Conservation (phyloP, 192 early-diverging fungal genomes). For the Pilaira anomala region DNA sequence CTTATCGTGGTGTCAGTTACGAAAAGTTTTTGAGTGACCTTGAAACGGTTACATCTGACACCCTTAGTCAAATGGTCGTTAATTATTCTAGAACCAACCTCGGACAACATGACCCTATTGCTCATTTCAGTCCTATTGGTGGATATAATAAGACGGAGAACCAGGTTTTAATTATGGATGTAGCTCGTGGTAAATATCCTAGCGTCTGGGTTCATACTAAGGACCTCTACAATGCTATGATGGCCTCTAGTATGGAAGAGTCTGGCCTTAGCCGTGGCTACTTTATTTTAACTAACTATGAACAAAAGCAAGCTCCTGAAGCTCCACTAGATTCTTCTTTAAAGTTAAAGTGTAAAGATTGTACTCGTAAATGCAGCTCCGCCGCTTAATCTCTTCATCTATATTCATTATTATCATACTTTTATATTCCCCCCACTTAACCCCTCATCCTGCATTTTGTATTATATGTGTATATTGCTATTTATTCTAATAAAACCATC, state of each 20-base stretch:
- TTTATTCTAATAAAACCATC: background rate
- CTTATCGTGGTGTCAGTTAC: conserved; percentile 61
- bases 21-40: conserved; percentile 81
- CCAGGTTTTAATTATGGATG: conserved; percentile 79
- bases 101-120: conserved; percentile 77
- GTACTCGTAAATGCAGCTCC: background rate
- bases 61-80: conserved; percentile 80
- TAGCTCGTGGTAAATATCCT: conserved; percentile 88
- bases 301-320: background rate
- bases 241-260: background rate
- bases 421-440: background rate
- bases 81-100: conserved; percentile 72
- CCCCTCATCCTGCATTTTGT: background rate
- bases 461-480: background rate
- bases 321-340: background rate
- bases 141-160: conserved; percentile 67
- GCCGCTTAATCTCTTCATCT: too few relatives aligned
- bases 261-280: conserved; percentile 16
- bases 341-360: conserved; percentile 1
- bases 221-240: conserved; percentile 71
- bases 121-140: conserved; percentile 86
- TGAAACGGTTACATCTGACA: conserved; percentile 54
- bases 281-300: background rate
- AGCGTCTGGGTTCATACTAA: conserved; percentile 75
- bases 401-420: background rate